These are phyloP conservation scores for Pichia cactophila DNA, from an alignment of 1,139 yeast genomes.

Conservation along the genomic window DNA sequence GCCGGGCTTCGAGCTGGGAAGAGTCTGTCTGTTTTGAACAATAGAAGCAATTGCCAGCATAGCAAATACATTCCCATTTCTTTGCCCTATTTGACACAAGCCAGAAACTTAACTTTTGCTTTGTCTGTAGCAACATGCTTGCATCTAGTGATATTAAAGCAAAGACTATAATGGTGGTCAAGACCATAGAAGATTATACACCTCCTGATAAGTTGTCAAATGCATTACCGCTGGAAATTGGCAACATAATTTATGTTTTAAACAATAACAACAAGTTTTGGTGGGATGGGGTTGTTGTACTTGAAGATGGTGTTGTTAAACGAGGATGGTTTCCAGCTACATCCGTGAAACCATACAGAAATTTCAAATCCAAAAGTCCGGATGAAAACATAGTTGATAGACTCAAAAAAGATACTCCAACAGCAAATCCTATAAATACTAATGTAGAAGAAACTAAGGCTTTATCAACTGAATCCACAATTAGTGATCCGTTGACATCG, in stretches of 20 bases:
- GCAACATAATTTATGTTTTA: conserved; percentile 46
- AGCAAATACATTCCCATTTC: too few species aligned
- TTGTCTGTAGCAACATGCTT: background rate
- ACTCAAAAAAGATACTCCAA: background rate
- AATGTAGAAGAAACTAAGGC: background rate
- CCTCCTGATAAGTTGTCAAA: conserved; percentile 39
- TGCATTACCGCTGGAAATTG: conserved; percentile 40
- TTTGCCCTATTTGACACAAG: too few species aligned
- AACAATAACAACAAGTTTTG: conserved; percentile 53
- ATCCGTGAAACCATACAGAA: conserved; percentile 34
- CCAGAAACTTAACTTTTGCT: background rate
- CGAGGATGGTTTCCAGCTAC: conserved; percentile 77
- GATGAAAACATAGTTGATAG: background rate
- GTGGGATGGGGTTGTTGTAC: conserved; percentile 66
- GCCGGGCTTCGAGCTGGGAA: too few species aligned
- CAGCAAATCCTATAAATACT: background rate
- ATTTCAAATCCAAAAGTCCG: background rate
- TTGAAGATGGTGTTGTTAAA: conserved; percentile 35
- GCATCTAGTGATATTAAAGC: background rate
- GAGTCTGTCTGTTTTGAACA: too few species aligned
- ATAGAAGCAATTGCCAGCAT: too few species aligned
- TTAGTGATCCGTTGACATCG: conserved; percentile 7
- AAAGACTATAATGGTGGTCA: conserved; percentile 37
- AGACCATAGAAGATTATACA: conserved; percentile 41
- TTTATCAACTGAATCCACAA: background rate